Conservation (phyloP, 768 basidiomycete species). For the Hemileccinum impolitum region DNA sequence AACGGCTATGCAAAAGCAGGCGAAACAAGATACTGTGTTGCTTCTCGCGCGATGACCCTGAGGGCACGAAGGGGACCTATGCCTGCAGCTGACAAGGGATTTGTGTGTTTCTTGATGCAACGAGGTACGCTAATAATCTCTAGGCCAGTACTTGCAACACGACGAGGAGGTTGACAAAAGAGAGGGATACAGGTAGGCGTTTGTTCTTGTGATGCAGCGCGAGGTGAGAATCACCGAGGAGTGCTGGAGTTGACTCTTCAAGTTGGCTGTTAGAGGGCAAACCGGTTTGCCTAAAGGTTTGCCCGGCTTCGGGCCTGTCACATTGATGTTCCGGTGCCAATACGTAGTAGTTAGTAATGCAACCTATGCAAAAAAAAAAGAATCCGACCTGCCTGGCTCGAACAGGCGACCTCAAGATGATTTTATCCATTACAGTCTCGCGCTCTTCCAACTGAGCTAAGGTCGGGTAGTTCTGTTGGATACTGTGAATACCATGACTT, state of each 20-base stretch:
- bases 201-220: too few species aligned
- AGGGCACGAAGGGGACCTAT: constrained; percentile 70
- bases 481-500: too few species aligned
- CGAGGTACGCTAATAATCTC: constrained; percentile 82
- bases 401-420: constrained; percentile 59
- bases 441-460: constrained; percentile 50
- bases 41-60: constrained; percentile 82
- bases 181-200: too few species aligned
- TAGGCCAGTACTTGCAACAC: constrained; percentile 53
- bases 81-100: constrained; percentile 67
- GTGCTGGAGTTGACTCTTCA: too few species aligned
- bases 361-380: neutral
- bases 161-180: constrained; percentile 2
- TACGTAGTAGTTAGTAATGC: too few species aligned
- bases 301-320: too few species aligned
- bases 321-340: too few species aligned
- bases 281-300: too few species aligned
- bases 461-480: constrained; percentile 6
- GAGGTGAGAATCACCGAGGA: too few species aligned
- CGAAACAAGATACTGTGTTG: constrained; percentile 60
- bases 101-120: constrained; percentile 60
- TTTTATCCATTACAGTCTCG: constrained; percentile 38
- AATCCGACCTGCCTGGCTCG: constrained; percentile 57
- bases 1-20: constrained; percentile 35
- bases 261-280: too few species aligned